A percentile compares a stretch with the other conserved stretches of the same genome.
phyloP scores from a whole-genome alignment of 2,329 filamentous ascomycete species.

The Fusarium pseudoanthophilum region DNA sequence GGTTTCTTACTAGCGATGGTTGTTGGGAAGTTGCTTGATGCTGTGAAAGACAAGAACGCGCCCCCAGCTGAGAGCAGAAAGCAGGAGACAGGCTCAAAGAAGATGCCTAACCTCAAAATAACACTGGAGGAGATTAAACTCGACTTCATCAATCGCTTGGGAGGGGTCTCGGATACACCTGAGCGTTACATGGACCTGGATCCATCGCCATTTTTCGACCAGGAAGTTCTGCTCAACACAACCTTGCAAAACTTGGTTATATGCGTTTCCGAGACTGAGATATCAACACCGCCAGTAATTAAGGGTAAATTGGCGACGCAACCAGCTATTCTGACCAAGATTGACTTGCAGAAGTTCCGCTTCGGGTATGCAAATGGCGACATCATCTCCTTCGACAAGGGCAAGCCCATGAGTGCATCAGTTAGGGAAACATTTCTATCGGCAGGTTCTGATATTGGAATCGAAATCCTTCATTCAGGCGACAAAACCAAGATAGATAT shows the following conservation, averaged over 20 bases:
- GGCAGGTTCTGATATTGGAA: slow-evolving; percentile 66
- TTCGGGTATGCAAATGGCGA: slow-evolving; percentile 72
- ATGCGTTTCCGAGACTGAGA: slow-evolving; percentile 40
- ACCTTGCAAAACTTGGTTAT: slow-evolving; percentile 58
- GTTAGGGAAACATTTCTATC: slow-evolving; percentile 68
- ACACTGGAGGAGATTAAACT: slow-evolving; percentile 62
- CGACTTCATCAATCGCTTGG: slow-evolving; percentile 65
- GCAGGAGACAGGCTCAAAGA: slow-evolving; percentile 25
- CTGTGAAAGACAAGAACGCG: slow-evolving; percentile 49
- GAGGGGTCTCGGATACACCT: slow-evolving; percentile 62
- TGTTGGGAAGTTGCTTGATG: slow-evolving; percentile 60
- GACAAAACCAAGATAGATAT: slow-evolving; percentile 68
- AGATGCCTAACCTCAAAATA: slow-evolving; percentile 56
- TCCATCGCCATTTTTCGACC: slow-evolving; percentile 53
- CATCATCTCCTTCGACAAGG: slow-evolving; percentile 71
- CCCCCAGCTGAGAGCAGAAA: slow-evolving; percentile 6
- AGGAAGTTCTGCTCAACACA: slow-evolving; percentile 64
- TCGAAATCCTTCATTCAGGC: slow-evolving; percentile 61
- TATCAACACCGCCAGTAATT: slow-evolving; percentile 9
- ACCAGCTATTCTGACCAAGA: slow-evolving; percentile 46
- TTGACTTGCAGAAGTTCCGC: slow-evolving; percentile 66
- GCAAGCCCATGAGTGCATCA: slow-evolving; percentile 67
- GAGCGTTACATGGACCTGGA: slow-evolving; percentile 60
- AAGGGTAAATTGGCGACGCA: slow-evolving; percentile 43
- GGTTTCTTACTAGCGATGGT: slow-evolving; percentile 66